phyloP scores from a whole-genome alignment of 345 rosid genomes.

The Eucalyptus tenuipes region DNA sequence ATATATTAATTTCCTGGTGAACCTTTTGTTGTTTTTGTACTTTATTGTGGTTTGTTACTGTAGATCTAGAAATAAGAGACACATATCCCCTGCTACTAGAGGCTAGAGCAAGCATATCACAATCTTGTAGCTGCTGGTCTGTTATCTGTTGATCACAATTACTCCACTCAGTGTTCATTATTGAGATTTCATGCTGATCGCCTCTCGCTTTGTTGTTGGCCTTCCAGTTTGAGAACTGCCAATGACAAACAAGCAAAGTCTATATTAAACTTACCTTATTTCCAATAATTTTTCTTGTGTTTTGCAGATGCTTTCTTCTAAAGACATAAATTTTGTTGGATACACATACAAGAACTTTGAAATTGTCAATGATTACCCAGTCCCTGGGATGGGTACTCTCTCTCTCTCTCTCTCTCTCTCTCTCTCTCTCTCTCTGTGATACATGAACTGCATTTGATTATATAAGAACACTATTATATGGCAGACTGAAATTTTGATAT shows the following conservation, averaged over 20 bases:
- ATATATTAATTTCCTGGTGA: not conserved
- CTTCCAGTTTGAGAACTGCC: not conserved
- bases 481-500: not conserved
- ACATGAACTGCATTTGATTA: not conserved
- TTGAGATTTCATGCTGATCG: not conserved
- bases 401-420: not conserved
- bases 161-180: not conserved
- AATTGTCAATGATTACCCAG: constrained; percentile 64
- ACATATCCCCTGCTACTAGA: not conserved
- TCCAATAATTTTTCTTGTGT: not conserved
- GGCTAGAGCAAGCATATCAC: not conserved
- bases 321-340: constrained; percentile 69
- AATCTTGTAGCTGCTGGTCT: not conserved
- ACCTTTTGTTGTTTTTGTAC: not conserved
- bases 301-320: constrained; percentile 68
- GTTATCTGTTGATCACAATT: not conserved
- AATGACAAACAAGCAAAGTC: not conserved
- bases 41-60: not conserved
- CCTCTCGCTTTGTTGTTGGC: not conserved
- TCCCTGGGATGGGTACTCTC: constrained; percentile 61
- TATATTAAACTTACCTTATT: not conserved
- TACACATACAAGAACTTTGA: constrained; percentile 77
- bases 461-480: not conserved
- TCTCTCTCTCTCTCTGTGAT: not conserved
- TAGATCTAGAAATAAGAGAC: not conserved